Evolutionary conservation across 495 filamentous ascomycete genomes (phyloP), one percentile per base, ranked within the genome.

Genomic region (Penicillium argentinense): DNA sequence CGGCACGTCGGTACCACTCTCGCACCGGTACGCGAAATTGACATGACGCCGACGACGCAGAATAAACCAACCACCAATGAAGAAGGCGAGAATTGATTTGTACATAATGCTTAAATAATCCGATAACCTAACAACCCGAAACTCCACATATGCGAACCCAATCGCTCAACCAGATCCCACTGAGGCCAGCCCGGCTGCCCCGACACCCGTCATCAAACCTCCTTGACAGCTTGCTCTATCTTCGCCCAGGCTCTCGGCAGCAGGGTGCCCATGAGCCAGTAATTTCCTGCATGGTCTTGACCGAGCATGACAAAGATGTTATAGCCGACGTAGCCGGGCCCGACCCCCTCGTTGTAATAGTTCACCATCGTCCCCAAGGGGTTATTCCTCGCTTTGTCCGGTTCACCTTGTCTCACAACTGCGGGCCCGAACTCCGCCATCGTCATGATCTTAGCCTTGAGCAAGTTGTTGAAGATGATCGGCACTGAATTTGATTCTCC

Each of bases 291-390:
- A 17, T 51, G 27, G 21, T 59, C 51, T 30, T 51, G 50, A 2
- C 56, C 56, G 4, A 48, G 44, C 36, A 59, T 51, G 25, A 44
- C 30, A 9, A 54, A 54, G 12, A 51, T 34, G 32, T 59, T 46
- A n/a, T 45, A 28, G 9, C 26, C 39, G 12, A 41, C 39, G 18
- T 36, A 57, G 1, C 33, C 34, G 9, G 32, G 19, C 9, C 43
- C 51, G 14, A 59, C 41, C 16, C 22, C 24, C 27, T 54, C 47
- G 25, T 54, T 59, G 16, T 47, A 54, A 29, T 59, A 54, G 2
- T 22, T 45, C 3, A 51, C 33, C 55, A 59, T 59, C 2, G 22
- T 54, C 4, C 55, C 55, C 4, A 29, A 37, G 0, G 51, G 47
- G 14, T 59, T 59, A 14, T 21, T 47, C 26, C 55, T 43, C 8